phyloP scores from a whole-genome alignment of 164 flowering plant species.

The Tetrastigma voinierianum region DNA sequence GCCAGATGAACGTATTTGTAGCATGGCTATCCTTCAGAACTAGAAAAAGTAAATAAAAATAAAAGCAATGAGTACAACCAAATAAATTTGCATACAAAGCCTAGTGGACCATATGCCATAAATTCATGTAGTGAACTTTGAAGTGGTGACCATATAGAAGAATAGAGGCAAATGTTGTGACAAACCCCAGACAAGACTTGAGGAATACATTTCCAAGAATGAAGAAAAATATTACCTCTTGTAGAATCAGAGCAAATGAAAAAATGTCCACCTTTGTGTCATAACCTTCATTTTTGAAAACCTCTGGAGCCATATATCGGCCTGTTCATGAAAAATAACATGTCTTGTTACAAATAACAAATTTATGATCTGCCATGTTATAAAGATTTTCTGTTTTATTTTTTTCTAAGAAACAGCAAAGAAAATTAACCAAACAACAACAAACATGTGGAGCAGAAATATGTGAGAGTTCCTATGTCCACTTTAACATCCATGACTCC shows the following conservation, averaged over 20 bases:
- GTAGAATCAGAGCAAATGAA: conserved; percentile 90
- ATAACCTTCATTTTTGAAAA: conserved; percentile 72
- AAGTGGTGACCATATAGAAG: no score
- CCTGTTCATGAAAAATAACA: conserved; percentile 42
- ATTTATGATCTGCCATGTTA: neutral
- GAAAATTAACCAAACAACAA: neutral
- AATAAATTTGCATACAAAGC: no score
- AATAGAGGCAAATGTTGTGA: no score
- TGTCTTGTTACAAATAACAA: neutral
- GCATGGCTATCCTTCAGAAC: no score
- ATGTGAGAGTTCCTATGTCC: neutral
- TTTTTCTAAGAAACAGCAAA: neutral
- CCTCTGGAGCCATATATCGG: conserved; percentile 93
- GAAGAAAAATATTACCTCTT: conserved; percentile 62
- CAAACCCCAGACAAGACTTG: neutral
- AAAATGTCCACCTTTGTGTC: conserved; percentile 98
- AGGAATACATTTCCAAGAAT: neutral
- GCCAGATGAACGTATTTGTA: no score
- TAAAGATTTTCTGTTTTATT: no score
- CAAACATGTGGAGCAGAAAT: neutral
- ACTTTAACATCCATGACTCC: neutral
- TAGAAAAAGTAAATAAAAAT: no score
- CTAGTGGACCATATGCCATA: no score
- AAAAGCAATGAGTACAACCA: no score
- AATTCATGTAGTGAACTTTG: no score